phyloP scores from a whole-genome alignment of 495 filamentous ascomycete species.

The Aspergillus sparsus region DNA sequence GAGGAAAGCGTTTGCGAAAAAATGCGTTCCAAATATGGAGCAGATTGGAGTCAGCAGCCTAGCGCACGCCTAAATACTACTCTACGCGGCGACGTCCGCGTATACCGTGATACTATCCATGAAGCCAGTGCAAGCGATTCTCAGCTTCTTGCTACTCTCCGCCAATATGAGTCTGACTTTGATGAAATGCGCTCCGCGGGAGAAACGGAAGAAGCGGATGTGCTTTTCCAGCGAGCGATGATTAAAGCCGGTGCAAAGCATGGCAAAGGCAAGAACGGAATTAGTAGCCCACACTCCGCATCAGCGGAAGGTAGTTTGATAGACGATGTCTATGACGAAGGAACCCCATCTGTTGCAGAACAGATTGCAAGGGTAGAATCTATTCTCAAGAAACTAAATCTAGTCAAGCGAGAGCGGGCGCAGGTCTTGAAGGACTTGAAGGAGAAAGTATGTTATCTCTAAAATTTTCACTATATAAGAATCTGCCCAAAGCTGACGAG shows the following conservation, averaged over 20 bases:
- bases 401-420: constrained; percentile 84
- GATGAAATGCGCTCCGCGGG: constrained; percentile 94
- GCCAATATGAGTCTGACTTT: constrained; percentile 82
- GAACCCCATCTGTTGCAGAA: constrained; percentile 74
- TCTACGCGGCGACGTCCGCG: constrained; percentile 78
- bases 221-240: constrained; percentile 83
- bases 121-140: constrained; percentile 86
- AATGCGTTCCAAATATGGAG: constrained; percentile 97
- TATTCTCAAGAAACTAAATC: constrained; percentile 83
- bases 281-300: constrained; percentile 58
- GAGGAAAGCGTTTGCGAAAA: constrained; percentile 98
- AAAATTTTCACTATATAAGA: background rate
- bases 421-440: constrained; percentile 96
- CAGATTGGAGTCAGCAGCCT: constrained; percentile 96
- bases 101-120: constrained; percentile 83
- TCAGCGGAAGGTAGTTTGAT: constrained; percentile 72
- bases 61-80: constrained; percentile 86
- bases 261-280: constrained; percentile 62
- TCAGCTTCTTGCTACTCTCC: constrained; percentile 79
- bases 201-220: constrained; percentile 83
- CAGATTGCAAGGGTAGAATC: constrained; percentile 90
- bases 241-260: constrained; percentile 63
- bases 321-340: constrained; percentile 88
- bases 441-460: constrained; percentile 71
- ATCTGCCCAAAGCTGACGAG: constrained; percentile 11